Conservation (phyloP, 768 basidiomycete species). For the Suillus brevipes region DNA sequence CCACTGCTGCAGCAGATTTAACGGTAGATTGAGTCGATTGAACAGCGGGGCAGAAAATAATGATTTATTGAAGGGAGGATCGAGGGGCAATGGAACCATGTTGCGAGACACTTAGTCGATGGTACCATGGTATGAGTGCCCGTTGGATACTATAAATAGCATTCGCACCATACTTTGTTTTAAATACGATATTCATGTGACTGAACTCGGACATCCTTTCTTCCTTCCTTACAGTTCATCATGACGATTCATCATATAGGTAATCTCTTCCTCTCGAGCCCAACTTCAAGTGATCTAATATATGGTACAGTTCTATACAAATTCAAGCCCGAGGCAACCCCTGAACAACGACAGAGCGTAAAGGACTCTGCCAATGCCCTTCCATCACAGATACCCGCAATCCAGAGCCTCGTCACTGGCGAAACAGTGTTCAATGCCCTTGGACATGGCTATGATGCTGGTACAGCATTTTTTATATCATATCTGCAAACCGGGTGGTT, state of each 20-base stretch:
- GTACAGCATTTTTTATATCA: constrained; percentile 10
- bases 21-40: too few relatives aligned
- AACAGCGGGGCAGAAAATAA: too few relatives aligned
- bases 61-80: too few relatives aligned
- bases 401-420: constrained; percentile 17
- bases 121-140: too few relatives aligned
- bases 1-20: too few relatives aligned
- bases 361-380: constrained; percentile 7
- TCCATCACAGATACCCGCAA: constrained; percentile 18
- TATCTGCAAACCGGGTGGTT: neutral
- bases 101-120: too few relatives aligned
- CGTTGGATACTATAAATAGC: neutral
- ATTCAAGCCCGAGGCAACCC: constrained; percentile 19
- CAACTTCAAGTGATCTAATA: neutral
- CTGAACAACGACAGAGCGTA: constrained; percentile 11
- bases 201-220: neutral
- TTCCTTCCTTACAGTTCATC: neutral
- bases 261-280: constrained; percentile 2
- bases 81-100: too few relatives aligned
- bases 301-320: constrained; percentile 21
- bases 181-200: constrained; percentile 1
- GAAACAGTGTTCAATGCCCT: constrained; percentile 17
- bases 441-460: constrained; percentile 25
- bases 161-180: neutral
- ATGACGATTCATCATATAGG: constrained; percentile 20